Evolutionary conservation across 805 yeast genomes (phyloP), one percentile per base, ranked within the genome.

Genomic region (Yamadazyma tumulicola): DNA sequence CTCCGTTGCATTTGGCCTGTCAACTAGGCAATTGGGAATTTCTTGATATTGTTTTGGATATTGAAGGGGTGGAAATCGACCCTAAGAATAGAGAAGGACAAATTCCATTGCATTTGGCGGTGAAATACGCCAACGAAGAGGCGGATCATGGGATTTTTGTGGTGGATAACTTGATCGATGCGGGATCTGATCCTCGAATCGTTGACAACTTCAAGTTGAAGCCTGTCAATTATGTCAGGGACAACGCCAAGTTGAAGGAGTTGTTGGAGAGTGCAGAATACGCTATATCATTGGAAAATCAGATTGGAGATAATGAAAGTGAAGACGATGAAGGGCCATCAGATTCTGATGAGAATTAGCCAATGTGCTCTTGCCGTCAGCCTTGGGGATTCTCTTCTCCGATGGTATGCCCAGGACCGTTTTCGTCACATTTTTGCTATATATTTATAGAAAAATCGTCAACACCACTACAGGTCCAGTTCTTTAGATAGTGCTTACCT

Each of bases 91-190:
- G 78, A 23, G 82, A 81, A 34, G 89, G 88, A 24, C 89, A 85
- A 45, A 86, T 97, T 1, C 97, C 98, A 10, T 71, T 93, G 43
- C 97, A 91, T 59, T 63, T 75, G 42, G 94, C 96, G 4, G 95
- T 81, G 9, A 74, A 74, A 41, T 91, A 84, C 56, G 71, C 89
- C 10, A 66, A 68, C 29, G 79, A 77, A 17, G 96, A 91, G 52
- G 85, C 93, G 0, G 96, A 85, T 40, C 88, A 83, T 57, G 96
- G 95, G 1, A 64, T 70, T 16, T 85, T 80, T 46, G 68, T 88
- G 21, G 77, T 81, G 9, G 95, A 85, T 50, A 83, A 81, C 54
- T 72, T 93, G 42, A 65, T 93, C 26, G 96, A 89, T 50, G 95
- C 94, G 19, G 97, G 98, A 3, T 81, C 93, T 1, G 93, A 89